Evolutionary conservation across 192 early-diverging fungal genomes (phyloP).

Genomic region (Coemansia sp.): DNA sequence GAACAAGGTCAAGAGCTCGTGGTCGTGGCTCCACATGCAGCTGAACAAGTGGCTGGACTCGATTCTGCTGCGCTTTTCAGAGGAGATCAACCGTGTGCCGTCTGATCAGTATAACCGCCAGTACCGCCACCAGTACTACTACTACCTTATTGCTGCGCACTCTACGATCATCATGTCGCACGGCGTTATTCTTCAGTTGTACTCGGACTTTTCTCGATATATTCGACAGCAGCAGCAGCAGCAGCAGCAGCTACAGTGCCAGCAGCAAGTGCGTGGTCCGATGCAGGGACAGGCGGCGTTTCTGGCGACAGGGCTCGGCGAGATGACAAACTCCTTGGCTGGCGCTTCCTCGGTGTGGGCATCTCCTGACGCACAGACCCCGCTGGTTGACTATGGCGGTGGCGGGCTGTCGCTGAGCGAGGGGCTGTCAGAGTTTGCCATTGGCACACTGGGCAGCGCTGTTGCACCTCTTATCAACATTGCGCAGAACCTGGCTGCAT

Average conservation of each 20-base stretch:
- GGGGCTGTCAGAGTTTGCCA: slow-evolving; percentile 49
- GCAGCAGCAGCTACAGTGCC: slow-evolving; percentile 11
- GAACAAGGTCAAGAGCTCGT: slow-evolving; percentile 45
- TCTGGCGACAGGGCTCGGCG: not conserved
- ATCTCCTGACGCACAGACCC: slow-evolving; percentile 8
- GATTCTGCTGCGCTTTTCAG: slow-evolving; percentile 45
- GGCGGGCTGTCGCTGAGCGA: slow-evolving; percentile 31
- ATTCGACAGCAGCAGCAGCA: slow-evolving; percentile 24
- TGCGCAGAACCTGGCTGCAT: slow-evolving; percentile 26
- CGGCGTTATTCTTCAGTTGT: slow-evolving; percentile 47
- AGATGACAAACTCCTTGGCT: not conserved
- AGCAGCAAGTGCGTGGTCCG: not conserved
- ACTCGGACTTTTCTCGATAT: slow-evolving; percentile 39
- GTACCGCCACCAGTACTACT: slow-evolving; percentile 40
- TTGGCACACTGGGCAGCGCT: slow-evolving; percentile 39
- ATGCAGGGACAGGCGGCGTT: not conserved
- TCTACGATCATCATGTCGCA: slow-evolving; percentile 53
- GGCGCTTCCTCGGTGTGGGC: slow-evolving; percentile 4
- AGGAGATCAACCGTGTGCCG: slow-evolving; percentile 42
- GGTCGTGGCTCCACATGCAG: slow-evolving; percentile 54
- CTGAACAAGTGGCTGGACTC: slow-evolving; percentile 54
- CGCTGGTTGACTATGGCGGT: slow-evolving; percentile 8
- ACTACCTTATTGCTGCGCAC: slow-evolving; percentile 53
- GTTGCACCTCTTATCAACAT: slow-evolving; percentile 45
- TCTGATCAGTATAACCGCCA: slow-evolving; percentile 42